Evolutionary conservation across 352 stramenopile species (phyloP), one percentile per base, ranked within the genome.

Genomic region (Phytophthora multivora): DNA sequence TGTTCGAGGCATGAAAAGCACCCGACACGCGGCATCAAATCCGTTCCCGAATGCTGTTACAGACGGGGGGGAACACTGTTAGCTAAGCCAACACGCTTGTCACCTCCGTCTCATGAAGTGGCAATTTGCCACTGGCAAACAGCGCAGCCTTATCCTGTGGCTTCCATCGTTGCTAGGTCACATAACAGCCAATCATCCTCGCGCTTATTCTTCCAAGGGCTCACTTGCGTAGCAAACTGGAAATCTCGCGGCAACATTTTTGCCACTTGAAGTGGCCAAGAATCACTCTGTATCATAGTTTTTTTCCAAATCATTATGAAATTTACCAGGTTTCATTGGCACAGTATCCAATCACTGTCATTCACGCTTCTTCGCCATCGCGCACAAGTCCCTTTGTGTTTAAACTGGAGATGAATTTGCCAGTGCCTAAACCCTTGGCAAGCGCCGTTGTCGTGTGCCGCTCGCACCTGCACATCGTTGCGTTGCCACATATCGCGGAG

Each of bases 401-500:
- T 7, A 38, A 19, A 5, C 8, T 4, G 25, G 15, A 42, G 11
- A 60, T 63, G 50, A 40, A 42, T 16, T 0, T 50, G 13, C 54
- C 41, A 11, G 12, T 25, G 15, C 35, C 35, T 18, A 40, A 9
- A 12, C 65, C 66, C 11, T 41, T 74, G 23, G 61, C 60, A 10
- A 55, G 42, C 26, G 61, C 62, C 8, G 19, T 21, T 1, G 54
- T 59, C 10, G 66, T 74, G n/a, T 62, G 50, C 33, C 64, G 59
- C 59, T 59, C 59, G 7, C 46, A 65, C 28, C 13, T 40, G 35
- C 51, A 40, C 9, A 49, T 77, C 21, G 59, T 63, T 16, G 67
- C 67, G 9, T 35, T 80, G 12, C 55, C 63, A 8, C 67, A 76
- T 46, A 65, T 80, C 16, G 21, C 52, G 19, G 43, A 59, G 18